These are phyloP conservation scores for Gossypium trilobum DNA, from an alignment of 441 rosid species.

Conservation along the genomic window DNA sequence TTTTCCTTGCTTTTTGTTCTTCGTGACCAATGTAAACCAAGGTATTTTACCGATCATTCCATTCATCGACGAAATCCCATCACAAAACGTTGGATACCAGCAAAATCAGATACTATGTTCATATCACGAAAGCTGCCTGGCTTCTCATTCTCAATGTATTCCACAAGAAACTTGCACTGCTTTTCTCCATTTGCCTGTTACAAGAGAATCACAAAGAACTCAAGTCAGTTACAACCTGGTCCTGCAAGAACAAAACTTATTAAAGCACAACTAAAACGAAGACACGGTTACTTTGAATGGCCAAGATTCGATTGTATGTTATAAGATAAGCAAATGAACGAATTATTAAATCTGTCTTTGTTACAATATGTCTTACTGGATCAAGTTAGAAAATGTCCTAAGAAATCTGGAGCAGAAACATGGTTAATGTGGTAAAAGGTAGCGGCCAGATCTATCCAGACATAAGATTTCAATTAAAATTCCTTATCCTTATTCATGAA, in stretches of 20 bases:
- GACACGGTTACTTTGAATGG: neutral
- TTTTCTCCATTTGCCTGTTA: conserved; percentile 72
- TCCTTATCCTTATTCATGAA: neutral
- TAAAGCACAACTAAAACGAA: neutral
- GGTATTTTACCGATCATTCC: neutral
- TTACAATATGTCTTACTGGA: neutral
- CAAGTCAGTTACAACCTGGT: neutral
- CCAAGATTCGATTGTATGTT: neutral
- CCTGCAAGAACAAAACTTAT: neutral
- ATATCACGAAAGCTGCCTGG: conserved; percentile 41
- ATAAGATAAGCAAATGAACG: neutral
- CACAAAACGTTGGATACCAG: conserved; percentile 55
- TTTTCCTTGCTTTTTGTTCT: neutral
- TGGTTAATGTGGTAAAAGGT: neutral
- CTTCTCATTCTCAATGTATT: conserved; percentile 38
- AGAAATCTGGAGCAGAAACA: conserved; percentile 1
- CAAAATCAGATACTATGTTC: conserved; percentile 51
- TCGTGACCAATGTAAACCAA: neutral
- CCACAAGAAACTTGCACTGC: conserved; percentile 60
- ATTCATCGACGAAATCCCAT: conserved; percentile 47
- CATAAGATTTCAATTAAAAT: neutral
- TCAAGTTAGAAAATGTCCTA: neutral
- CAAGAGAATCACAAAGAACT: neutral
- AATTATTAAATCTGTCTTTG: neutral
- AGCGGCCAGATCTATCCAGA: neutral